Base-by-base conservation (phyloP, 1,139 yeast species). In the Taiozyma sp. region DNA sequence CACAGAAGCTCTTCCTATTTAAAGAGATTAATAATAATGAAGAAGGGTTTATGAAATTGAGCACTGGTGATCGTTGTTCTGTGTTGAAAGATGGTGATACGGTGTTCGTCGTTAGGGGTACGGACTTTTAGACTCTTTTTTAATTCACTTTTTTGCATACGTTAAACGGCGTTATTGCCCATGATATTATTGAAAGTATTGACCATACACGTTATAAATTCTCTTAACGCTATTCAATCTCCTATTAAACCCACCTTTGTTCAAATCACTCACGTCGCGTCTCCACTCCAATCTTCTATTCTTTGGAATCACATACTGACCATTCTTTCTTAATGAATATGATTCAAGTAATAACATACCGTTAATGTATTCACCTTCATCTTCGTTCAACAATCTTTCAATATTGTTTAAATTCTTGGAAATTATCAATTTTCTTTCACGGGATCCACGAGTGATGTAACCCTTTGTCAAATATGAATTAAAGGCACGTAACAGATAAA, bases 301-400 rank as follows among this genome's bases (percentile, higher is more conserved):
- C 39, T 62, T 62, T 2, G 88, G 87, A 2, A 84, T 64, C 4
- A 83, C 56, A 5, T 65, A 56, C 28, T 67, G 65, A 13, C 88
- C 82, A 43, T 74, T 68, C 37, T 71, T 68, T 47, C 79, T 77
- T 55, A 85, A 69, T 47, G 78, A 77, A 45, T 81, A 73, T 8
- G 79, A 70, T 60, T 85, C 90, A 50, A 85, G 69, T 34, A 81
- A 69, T 42, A 85, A 64, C 54, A 78, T 67, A 4, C 91, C 85
- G 42, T 67, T 66, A 44, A 64, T 62, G 50, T 65, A 67, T 2
- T 59, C 56, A 14, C 54, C 51, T 13, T 53, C 45, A 26, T 59
- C 56, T 42, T 61, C 54, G 47, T 55, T 72, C 46, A 77, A 68
- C 49, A 83, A 63, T 57, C 84, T 72, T 55, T 83, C 88, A 48